Evolutionary conservation across 148 eudicot species (phyloP).

Genomic region (Fagopyrum tataricum): DNA sequence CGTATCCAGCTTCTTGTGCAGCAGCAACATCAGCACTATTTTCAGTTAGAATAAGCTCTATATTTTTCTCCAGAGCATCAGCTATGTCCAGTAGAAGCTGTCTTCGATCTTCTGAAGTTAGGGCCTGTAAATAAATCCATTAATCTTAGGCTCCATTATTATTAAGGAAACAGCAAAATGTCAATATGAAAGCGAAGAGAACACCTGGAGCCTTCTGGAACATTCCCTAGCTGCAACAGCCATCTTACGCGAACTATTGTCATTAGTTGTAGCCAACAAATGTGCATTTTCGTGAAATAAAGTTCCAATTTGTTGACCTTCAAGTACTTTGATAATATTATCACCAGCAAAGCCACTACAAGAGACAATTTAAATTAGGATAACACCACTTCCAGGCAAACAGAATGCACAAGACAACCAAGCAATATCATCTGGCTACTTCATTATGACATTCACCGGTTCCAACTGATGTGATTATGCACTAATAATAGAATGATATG

Average conservation of each 20-base stretch:
- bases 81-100: conserved; percentile 69
- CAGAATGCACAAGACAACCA: not conserved
- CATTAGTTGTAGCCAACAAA: conserved; percentile 45
- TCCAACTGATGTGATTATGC: not conserved
- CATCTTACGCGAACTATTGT: conserved; percentile 66
- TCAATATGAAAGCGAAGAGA: conserved; percentile 5
- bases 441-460: not conserved
- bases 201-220: conserved; percentile 87
- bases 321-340: conserved; percentile 66
- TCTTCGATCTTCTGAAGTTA: conserved; percentile 67
- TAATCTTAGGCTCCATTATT: not conserved
- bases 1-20: conserved; percentile 75
- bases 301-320: conserved; percentile 74
- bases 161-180: not conserved
- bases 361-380: conserved; percentile 10
- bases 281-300: conserved; percentile 83
- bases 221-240: conserved; percentile 90
- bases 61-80: conserved; percentile 75
- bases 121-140: conserved; percentile 38
- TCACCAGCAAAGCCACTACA: conserved; percentile 70
- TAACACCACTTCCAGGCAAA: not conserved
- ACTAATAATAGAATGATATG: not conserved
- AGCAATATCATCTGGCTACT: not conserved
- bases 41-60: conserved; percentile 47
- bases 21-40: conserved; percentile 75